Conservation (phyloP, 2,329 filamentous ascomycete genomes). For the Exophiala sp. region DNA sequence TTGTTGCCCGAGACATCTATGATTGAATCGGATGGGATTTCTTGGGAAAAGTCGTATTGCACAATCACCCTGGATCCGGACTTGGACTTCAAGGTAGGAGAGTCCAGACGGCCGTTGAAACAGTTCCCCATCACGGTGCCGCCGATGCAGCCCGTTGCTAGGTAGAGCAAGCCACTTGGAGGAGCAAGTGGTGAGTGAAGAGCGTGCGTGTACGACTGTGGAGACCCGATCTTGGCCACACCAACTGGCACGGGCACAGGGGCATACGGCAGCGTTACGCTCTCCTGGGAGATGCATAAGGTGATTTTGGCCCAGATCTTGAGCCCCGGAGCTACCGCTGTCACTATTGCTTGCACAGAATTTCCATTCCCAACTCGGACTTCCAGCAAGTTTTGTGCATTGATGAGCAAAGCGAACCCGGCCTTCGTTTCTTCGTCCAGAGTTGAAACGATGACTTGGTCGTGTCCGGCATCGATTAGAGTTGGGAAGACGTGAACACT, state of each 20-base stretch:
- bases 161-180: background rate
- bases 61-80: background rate
- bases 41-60: conserved; percentile 11
- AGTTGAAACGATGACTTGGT: conserved; percentile 13
- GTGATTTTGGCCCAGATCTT: no score
- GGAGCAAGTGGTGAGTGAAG: background rate
- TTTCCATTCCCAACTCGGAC: background rate
- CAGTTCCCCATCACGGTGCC: conserved; percentile 5
- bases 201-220: background rate
- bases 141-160: background rate
- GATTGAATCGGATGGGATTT: conserved; percentile 24
- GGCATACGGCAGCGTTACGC: no score
- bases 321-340: no score
- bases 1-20: conserved; percentile 29
- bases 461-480: conserved; percentile 2
- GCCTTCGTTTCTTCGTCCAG: conserved; percentile 9
- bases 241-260: no score
- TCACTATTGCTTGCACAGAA: no score
- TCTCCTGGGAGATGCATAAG: no score
- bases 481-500: conserved; percentile 13
- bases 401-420: conserved; percentile 17
- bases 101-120: conserved; percentile 22
- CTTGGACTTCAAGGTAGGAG: background rate
- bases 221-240: no score
- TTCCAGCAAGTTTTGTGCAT: conserved; percentile 4